phyloP scores from a whole-genome alignment of 257 asterid genomes.

The Ligustrum vulgare region DNA sequence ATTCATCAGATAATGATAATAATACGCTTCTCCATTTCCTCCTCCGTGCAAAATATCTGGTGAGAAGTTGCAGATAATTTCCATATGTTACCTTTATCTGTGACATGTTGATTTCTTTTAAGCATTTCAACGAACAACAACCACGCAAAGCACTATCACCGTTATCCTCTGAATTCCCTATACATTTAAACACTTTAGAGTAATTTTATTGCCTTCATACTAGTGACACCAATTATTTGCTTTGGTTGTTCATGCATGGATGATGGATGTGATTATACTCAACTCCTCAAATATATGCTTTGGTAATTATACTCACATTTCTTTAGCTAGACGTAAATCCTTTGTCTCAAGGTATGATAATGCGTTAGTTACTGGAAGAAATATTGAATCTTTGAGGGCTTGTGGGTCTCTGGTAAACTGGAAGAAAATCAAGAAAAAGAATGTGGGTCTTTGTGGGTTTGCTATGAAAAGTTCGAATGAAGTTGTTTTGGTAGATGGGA shows the following conservation, averaged over 20 bases:
- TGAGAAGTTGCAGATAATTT: no score
- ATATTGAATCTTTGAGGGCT: constrained; percentile 32
- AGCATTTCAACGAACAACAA: no score
- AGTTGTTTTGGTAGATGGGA: constrained; percentile 32
- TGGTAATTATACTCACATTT: constrained; percentile 24
- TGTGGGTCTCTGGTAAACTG: constrained; percentile 38
- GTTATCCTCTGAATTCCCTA: no score
- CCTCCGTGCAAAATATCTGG: no score
- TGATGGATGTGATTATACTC: constrained; percentile 52
- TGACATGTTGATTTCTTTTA: no score
- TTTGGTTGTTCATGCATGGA: constrained; percentile 20
- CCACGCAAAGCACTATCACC: no score
- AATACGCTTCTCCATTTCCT: no score
- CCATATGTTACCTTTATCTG: no score
- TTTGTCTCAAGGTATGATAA: constrained; percentile 24
- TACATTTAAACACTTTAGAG: no score
- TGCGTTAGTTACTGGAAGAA: constrained; percentile 38
- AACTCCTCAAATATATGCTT: constrained; percentile 27
- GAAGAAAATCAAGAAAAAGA: constrained; percentile 48
- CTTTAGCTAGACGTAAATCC: no score
- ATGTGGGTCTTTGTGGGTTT: constrained; percentile 36
- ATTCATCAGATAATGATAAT: no score
- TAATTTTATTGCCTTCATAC: no score
- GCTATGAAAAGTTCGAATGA: constrained; percentile 52
- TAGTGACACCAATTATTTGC: not conserved